Conservation (phyloP, 1,284 basidiomycete genomes). For the Apiotrichum siamense region DNA sequence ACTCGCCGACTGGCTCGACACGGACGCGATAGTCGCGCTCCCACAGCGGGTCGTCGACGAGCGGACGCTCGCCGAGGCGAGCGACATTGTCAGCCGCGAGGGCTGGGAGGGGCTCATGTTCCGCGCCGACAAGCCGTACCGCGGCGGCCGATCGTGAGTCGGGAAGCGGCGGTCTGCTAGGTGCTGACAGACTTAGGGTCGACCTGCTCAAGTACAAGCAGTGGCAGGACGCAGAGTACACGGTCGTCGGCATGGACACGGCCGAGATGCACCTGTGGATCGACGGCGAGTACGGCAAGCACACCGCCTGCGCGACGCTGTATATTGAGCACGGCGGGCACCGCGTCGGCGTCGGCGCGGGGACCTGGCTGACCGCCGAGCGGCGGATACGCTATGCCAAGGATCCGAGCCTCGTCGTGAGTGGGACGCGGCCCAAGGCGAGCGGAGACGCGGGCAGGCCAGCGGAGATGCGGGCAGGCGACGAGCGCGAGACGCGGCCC, state of each 20-base stretch:
- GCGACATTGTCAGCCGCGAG: slow-evolving; percentile 30
- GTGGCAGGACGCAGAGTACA: slow-evolving; percentile 44
- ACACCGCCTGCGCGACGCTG: slow-evolving; percentile 32
- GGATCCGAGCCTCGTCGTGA: slow-evolving; percentile 33
- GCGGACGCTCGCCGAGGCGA: slow-evolving; percentile 23
- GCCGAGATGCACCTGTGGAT: slow-evolving; percentile 31
- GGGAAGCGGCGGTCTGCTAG: too few relatives aligned
- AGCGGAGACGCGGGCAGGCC: background rate
- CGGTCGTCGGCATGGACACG: slow-evolving; percentile 26
- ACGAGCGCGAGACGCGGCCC: too few relatives aligned
- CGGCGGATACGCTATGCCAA: slow-evolving; percentile 36
- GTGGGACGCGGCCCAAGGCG: too few relatives aligned
- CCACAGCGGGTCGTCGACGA: slow-evolving; percentile 26
- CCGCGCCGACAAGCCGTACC: slow-evolving; percentile 37
- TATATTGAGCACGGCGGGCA: slow-evolving; percentile 39
- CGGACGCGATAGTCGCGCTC: background rate
- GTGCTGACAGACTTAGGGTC: slow-evolving; percentile 11
- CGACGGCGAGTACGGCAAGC: slow-evolving; percentile 32
- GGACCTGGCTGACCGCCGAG: slow-evolving; percentile 39
- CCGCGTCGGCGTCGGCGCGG: slow-evolving; percentile 36
- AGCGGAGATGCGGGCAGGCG: too few relatives aligned
- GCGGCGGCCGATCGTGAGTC: slow-evolving; percentile 37
- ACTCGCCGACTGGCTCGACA: background rate
- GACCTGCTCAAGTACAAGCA: slow-evolving; percentile 45
- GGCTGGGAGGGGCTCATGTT: slow-evolving; percentile 46